Evolutionary conservation across 108 stramenopile genomes (phyloP), one percentile per base, ranked within the genome.

Genomic region (Nitzschia putrida): DNA sequence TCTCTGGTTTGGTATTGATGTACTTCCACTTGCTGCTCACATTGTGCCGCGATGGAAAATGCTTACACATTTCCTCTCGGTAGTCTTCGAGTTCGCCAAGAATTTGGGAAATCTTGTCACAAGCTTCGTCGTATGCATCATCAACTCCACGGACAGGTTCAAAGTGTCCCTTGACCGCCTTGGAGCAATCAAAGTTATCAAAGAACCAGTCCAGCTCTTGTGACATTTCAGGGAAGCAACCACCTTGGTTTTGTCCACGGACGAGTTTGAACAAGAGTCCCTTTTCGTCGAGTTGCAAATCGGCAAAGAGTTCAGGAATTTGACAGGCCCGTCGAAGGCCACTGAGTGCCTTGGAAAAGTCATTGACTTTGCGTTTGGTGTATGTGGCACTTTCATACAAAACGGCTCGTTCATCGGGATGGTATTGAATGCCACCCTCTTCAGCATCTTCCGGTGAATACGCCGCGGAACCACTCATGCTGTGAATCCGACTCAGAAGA

Each of bases 351-450:
- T 91, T 89, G 9, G 79, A 77, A 69, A 97, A 94, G 70, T 96
- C 92, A 38, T 82, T 83, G 8, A 99, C 96, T 80, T 98, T 98
- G 49, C 97, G 90, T 67, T 84, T 93, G 44, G 87, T 95, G 80
- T 99, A 97, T 57, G 84, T 88, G 40, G 73, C 81, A 49, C 53
- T 74, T 69, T 99, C 99, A 71, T 98, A 99, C 61, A 99, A 78
- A 22, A 99, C 89, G 39, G 98, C 97, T 38, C 98, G 80, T 47
- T 90, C 85, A 55, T 93, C 86, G n/a, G 99, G 99, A 80, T 99
- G 98, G 56, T 71, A 68, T 18, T 44, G 66, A 18, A 53, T 68
- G 5, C 25, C n/a, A 9, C 59, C 61, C 3, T 69, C 72, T n/a
- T 68, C 39, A 12, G 34, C 66, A 0, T 57, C 66, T 7, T 77